phyloP scores from a whole-genome alignment of 2,329 filamentous ascomycete genomes.

The Tolypocladium endophyticum region DNA sequence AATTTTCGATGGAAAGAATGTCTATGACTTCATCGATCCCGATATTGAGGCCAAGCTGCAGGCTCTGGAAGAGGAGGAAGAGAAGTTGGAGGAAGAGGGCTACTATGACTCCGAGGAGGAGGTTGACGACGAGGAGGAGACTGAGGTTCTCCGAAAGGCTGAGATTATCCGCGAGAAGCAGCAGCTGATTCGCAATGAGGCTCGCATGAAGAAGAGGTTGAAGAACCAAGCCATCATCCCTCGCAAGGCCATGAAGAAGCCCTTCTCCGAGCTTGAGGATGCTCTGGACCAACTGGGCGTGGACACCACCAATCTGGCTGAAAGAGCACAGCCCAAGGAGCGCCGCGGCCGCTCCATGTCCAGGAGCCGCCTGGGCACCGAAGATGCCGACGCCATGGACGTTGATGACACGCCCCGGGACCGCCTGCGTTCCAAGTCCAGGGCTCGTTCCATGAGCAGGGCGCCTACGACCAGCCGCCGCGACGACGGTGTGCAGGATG shows the following conservation, averaged over 20 bases:
- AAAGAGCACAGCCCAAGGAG: constrained; percentile 58
- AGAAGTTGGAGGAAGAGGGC: constrained; percentile 80
- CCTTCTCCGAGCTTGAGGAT: constrained; percentile 76
- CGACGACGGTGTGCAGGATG: constrained; percentile 66
- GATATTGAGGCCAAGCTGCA: constrained; percentile 91
- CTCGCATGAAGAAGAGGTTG: constrained; percentile 87
- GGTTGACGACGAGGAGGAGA: constrained; percentile 80
- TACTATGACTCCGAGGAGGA: constrained; percentile 83
- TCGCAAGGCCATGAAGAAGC: constrained; percentile 68
- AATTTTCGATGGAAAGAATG: constrained; percentile 89
- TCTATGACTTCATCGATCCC: constrained; percentile 93
- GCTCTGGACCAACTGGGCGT: constrained; percentile 78
- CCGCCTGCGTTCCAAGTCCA: constrained; percentile 63
- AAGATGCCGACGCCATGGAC: constrained; percentile 68
- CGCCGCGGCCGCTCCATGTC: constrained; percentile 61
- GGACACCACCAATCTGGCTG: constrained; percentile 65
- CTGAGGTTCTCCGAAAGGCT: constrained; percentile 81
- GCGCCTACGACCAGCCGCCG: constrained; percentile 52
- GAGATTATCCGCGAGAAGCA: constrained; percentile 94
- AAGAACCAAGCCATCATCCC: constrained; percentile 97
- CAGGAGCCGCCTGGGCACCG: constrained; percentile 51
- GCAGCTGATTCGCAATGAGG: constrained; percentile 83
- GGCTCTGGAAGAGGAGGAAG: constrained; percentile 90
- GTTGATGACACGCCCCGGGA: constrained; percentile 47
- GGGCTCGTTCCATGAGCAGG: constrained; percentile 52